phyloP scores from a whole-genome alignment of 495 filamentous ascomycete species.

The Penicillium dipodomyicola region DNA sequence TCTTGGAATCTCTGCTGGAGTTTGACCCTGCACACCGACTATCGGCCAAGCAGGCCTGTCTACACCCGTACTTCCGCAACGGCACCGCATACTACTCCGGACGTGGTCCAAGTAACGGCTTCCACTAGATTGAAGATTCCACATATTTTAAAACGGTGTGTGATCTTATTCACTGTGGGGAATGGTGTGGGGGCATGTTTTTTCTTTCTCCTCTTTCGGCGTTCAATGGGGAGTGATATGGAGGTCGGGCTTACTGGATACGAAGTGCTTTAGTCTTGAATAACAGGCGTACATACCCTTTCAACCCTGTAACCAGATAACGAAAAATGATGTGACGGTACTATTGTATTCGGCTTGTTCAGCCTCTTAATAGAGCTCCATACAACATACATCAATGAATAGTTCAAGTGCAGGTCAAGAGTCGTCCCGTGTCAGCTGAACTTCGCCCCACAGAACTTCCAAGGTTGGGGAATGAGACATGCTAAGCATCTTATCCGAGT shows the following conservation, averaged over 20 bases:
- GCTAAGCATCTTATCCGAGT: neutral
- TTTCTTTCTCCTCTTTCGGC: slow-evolving; percentile 37
- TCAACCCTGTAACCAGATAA: slow-evolving; percentile 12
- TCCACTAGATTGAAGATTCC: slow-evolving; percentile 29
- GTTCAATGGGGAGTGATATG: slow-evolving; percentile 40
- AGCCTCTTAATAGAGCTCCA: slow-evolving; percentile 11
- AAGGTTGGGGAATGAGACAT: neutral
- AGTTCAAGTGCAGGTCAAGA: neutral
- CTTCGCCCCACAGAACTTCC: slow-evolving; percentile 14
- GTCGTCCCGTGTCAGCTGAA: slow-evolving; percentile 21
- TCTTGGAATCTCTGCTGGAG: slow-evolving; percentile 86
- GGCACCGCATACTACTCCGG: slow-evolving; percentile 55
- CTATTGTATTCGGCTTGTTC: slow-evolving; percentile 16
- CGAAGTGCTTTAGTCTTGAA: slow-evolving; percentile 33
- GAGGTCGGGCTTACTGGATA: slow-evolving; percentile 31
- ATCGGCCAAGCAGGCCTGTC: slow-evolving; percentile 90
- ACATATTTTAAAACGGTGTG: slow-evolving; percentile 11
- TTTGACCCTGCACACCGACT: slow-evolving; percentile 94
- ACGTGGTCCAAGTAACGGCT: slow-evolving; percentile 44
- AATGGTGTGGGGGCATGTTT: slow-evolving; percentile 11
- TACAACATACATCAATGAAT: too few species aligned
- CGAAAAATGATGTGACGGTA: slow-evolving; percentile 6
- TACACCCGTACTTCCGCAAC: slow-evolving; percentile 88
- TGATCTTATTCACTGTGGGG: slow-evolving; percentile 23
- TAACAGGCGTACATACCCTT: slow-evolving; percentile 39